These are phyloP conservation scores for Blastomyces percursus DNA, from an alignment of 2,329 filamentous ascomycete species.

Conservation along the genomic window DNA sequence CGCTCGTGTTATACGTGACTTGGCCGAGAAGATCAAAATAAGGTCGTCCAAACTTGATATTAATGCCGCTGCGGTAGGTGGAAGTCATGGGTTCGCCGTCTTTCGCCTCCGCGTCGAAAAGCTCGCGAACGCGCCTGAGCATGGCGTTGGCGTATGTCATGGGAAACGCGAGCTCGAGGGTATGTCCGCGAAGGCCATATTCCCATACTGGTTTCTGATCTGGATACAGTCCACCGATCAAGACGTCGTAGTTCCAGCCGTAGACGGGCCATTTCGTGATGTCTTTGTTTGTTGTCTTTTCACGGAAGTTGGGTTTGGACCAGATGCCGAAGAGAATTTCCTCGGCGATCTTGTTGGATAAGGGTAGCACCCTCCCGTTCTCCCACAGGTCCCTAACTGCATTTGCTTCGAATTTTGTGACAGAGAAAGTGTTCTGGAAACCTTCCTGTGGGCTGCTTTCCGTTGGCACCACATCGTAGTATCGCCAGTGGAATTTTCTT, in stretches of 20 bases:
- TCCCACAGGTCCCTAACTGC: conserved; percentile 37
- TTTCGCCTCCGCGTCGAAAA: conserved; percentile 39
- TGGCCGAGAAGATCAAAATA: conserved; percentile 43
- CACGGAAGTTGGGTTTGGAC: conserved; percentile 43
- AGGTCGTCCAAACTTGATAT: conserved; percentile 43
- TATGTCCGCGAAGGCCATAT: conserved; percentile 39
- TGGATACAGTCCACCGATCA: conserved; percentile 43
- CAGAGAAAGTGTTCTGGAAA: conserved; percentile 44
- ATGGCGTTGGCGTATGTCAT: conserved; percentile 41
- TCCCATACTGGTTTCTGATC: conserved; percentile 42
- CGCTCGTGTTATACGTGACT: conserved; percentile 39
- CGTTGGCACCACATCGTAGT: conserved; percentile 40
- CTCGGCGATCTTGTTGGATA: conserved; percentile 42
- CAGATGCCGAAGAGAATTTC: conserved; percentile 41
- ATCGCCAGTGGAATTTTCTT: conserved; percentile 43
- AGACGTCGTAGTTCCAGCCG: conserved; percentile 45
- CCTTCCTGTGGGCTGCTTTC: conserved; percentile 36
- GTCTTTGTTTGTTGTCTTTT: conserved; percentile 38
- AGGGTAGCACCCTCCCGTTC: conserved; percentile 37
- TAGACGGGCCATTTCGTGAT: conserved; percentile 42
- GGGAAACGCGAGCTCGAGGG: conserved; percentile 44
- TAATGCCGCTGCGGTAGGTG: conserved; percentile 44
- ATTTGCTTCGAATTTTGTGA: conserved; percentile 36
- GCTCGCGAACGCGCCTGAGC: conserved; percentile 38
- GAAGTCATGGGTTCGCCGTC: conserved; percentile 40